Conservation (phyloP, 805 yeast species). For the Teunomyces atbi region DNA sequence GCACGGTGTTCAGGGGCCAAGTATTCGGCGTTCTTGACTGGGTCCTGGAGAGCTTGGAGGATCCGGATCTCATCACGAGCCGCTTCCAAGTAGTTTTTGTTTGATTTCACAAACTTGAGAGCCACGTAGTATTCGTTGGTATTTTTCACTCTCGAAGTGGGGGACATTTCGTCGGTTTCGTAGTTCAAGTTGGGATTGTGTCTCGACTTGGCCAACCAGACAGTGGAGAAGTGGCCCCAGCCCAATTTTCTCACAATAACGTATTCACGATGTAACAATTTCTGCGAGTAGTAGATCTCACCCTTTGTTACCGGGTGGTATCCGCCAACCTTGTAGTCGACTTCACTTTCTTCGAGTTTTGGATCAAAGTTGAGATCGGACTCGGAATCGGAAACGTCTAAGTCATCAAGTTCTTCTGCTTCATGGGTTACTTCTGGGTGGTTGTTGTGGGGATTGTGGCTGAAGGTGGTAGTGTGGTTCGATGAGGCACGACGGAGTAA, state of each 20-base stretch:
- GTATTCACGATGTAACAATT: slow-evolving; percentile 38
- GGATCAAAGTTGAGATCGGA: slow-evolving; percentile 29
- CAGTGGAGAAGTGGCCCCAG: slow-evolving; percentile 73
- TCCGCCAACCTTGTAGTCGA: slow-evolving; percentile 59
- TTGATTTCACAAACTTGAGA: slow-evolving; percentile 58
- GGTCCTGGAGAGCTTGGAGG: slow-evolving; percentile 35
- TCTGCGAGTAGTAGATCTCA: slow-evolving; percentile 47
- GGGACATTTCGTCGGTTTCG: background rate
- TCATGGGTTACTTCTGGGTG: slow-evolving; percentile 1
- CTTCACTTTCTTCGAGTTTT: slow-evolving; percentile 46
- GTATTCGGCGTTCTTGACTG: slow-evolving; percentile 15
- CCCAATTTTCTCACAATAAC: slow-evolving; percentile 56
- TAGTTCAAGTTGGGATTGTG: slow-evolving; percentile 11
- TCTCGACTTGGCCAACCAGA: slow-evolving; percentile 54
- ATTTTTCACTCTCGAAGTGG: slow-evolving; percentile 4
- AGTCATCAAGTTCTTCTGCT: slow-evolving; percentile 7
- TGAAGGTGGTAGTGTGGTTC: background rate
- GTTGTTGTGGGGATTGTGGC: background rate
- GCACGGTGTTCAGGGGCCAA: background rate
- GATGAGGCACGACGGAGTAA: slow-evolving; percentile 5
- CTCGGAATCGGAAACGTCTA: slow-evolving; percentile 21
- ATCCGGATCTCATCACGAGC: slow-evolving; percentile 62
- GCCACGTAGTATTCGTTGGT: slow-evolving; percentile 49
- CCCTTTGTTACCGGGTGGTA: slow-evolving; percentile 62
- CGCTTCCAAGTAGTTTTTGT: slow-evolving; percentile 55